Conservation (phyloP, 331 rosid species). For the Malus hybrid region DNA sequence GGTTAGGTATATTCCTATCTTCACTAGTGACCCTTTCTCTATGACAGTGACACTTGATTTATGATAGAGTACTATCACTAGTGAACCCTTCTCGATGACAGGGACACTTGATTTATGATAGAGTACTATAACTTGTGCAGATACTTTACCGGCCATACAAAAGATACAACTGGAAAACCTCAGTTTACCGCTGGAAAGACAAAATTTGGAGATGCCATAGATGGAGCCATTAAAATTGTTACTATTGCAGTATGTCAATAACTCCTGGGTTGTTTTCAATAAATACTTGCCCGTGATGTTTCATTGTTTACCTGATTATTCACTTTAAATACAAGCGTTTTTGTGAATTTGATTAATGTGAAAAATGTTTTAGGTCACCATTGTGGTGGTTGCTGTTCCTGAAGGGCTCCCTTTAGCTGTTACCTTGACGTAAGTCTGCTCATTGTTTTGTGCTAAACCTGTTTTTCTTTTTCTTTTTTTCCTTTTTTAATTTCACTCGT, state of each 20-base stretch:
- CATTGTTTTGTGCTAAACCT: neutral
- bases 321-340: neutral
- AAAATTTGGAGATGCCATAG: slow-evolving; percentile 60
- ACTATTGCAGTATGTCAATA: slow-evolving; percentile 79
- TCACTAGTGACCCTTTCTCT: neutral
- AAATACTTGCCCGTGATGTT: neutral
- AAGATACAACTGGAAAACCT: slow-evolving; percentile 27
- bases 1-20: slow-evolving; percentile 44
- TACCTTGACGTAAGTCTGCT: slow-evolving; percentile 75
- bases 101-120: neutral
- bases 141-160: slow-evolving; percentile 81
- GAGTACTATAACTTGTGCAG: slow-evolving; percentile 24
- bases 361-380: slow-evolving; percentile 66
- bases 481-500: too few relatives aligned
- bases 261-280: neutral
- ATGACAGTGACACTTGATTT: neutral
- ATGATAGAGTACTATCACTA: neutral
- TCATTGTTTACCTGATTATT: neutral
- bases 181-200: slow-evolving; percentile 64
- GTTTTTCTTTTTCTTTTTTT: neutral
- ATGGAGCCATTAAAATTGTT: slow-evolving; percentile 78
- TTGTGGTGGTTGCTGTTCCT: slow-evolving; percentile 98
- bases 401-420: slow-evolving; percentile 99
- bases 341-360: neutral
- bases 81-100: neutral